phyloP scores from a whole-genome alignment of 306 rosid species.

The Dryas drummondii region DNA sequence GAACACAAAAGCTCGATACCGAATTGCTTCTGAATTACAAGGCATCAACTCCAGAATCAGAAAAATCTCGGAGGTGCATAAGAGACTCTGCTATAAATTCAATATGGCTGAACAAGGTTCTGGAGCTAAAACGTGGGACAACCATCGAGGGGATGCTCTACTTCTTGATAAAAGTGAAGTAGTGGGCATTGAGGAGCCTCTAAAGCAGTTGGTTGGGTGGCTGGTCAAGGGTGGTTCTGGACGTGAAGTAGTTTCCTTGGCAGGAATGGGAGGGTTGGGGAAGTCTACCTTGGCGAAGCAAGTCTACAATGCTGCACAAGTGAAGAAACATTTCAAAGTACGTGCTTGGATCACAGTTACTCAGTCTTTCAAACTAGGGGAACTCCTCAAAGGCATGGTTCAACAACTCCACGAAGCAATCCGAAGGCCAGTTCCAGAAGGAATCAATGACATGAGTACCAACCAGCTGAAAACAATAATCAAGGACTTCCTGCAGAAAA shows the following conservation, averaged over 20 bases:
- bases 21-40: conserved; percentile 19
- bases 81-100: conserved; percentile 15
- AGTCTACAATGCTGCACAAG: conserved; percentile 50
- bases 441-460: conserved; percentile 34
- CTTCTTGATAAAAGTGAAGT: conserved; percentile 48
- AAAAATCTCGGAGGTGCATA: conserved; percentile 8
- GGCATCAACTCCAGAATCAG: conserved; percentile 21
- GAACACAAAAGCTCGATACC: conserved; percentile 19
- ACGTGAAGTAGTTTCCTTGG: conserved; percentile 44
- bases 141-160: conserved; percentile 49
- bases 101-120: conserved; percentile 23
- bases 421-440: conserved; percentile 34
- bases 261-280: conserved; percentile 62
- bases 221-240: conserved; percentile 28
- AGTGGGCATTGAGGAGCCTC: conserved; percentile 47
- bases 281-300: conserved; percentile 54
- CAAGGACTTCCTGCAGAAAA: conserved; percentile 39
- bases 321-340: conserved; percentile 45
- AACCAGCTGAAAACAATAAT: conserved; percentile 34
- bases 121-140: conserved; percentile 28
- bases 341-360: conserved; percentile 55
- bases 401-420: conserved; percentile 17
- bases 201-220: conserved; percentile 33
- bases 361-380: conserved; percentile 36
- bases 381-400: conserved; percentile 46